phyloP scores from a whole-genome alignment of 2,329 filamentous ascomycete species.

The Apiospora aurea region DNA sequence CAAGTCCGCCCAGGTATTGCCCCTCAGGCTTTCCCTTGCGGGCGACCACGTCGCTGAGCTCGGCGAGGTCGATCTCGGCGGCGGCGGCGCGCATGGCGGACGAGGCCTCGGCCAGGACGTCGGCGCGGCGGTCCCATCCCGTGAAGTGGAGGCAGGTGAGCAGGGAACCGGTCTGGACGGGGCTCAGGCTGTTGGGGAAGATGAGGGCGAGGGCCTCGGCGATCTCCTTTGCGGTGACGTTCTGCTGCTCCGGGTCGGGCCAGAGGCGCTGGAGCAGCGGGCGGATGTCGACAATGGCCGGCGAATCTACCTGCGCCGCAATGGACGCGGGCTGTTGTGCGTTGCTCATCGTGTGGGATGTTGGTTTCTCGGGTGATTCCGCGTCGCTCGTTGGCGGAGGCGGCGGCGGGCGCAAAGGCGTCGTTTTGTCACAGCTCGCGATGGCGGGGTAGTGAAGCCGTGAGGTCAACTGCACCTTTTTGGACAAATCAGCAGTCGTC shows the following conservation, averaged over 20 bases:
- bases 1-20: constrained; percentile 81
- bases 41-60: constrained; percentile 67
- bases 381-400: neutral
- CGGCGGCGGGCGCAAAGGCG: constrained; percentile 3
- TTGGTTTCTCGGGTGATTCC: neutral
- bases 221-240: constrained; percentile 80
- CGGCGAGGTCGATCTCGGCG: constrained; percentile 70
- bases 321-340: constrained; percentile 30
- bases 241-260: constrained; percentile 56
- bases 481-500: neutral
- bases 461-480: neutral
- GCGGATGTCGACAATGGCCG: constrained; percentile 64
- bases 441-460: constrained; percentile 17
- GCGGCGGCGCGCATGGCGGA: constrained; percentile 84
- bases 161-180: constrained; percentile 85
- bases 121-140: constrained; percentile 80
- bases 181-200: constrained; percentile 89
- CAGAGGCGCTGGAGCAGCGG: constrained; percentile 77
- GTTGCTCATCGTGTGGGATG: neutral
- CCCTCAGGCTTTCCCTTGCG: constrained; percentile 71
- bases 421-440: neutral
- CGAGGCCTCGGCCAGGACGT: constrained; percentile 87
- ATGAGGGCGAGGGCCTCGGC: constrained; percentile 89
- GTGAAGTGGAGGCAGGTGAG: constrained; percentile 94
- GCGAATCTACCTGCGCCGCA: constrained; percentile 33